Evolutionary conservation across 352 stramenopile genomes (phyloP).

Genomic region (Phytophthora citricola): DNA sequence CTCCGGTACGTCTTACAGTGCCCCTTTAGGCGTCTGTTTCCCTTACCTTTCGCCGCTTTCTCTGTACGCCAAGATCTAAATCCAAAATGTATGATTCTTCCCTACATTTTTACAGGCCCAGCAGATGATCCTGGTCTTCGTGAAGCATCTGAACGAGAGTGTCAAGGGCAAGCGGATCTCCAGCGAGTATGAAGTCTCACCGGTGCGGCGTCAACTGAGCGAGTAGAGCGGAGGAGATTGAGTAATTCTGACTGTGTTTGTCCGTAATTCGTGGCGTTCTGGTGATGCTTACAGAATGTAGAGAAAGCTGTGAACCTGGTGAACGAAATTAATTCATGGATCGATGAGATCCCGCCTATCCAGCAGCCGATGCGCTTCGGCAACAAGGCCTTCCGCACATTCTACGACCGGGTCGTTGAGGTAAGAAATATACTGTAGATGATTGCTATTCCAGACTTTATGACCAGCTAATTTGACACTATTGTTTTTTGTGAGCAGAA

Average conservation of each 20-base stretch:
- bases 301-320: constrained; percentile 70
- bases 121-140: constrained; percentile 83
- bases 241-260: background rate
- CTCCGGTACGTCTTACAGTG: constrained; percentile 42
- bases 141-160: constrained; percentile 85
- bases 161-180: constrained; percentile 69
- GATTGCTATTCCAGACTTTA: too few relatives aligned
- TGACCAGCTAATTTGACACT: too few relatives aligned
- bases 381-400: constrained; percentile 94
- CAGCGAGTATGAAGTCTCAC: constrained; percentile 68
- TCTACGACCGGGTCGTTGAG: constrained; percentile 85
- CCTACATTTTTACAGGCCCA: constrained; percentile 53
- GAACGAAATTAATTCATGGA: constrained; percentile 79
- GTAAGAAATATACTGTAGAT: constrained; percentile 30
- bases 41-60: background rate
- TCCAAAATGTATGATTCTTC: constrained; percentile 6
- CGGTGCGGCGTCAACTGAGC: constrained; percentile 41
- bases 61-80: background rate
- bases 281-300: constrained; percentile 59
- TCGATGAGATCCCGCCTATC: constrained; percentile 92
- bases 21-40: background rate
- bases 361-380: constrained; percentile 95
- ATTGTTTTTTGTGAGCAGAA: constrained; percentile 32
- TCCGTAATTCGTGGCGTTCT: constrained; percentile 1
- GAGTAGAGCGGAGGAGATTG: background rate